Percentiles rank a stretch among this genome's conserved stretches.
These are phyloP conservation scores for Marchantia polymorpha DNA, from an alignment of 225 moss, liverwort and hornwort species.

Conservation along the genomic window DNA sequence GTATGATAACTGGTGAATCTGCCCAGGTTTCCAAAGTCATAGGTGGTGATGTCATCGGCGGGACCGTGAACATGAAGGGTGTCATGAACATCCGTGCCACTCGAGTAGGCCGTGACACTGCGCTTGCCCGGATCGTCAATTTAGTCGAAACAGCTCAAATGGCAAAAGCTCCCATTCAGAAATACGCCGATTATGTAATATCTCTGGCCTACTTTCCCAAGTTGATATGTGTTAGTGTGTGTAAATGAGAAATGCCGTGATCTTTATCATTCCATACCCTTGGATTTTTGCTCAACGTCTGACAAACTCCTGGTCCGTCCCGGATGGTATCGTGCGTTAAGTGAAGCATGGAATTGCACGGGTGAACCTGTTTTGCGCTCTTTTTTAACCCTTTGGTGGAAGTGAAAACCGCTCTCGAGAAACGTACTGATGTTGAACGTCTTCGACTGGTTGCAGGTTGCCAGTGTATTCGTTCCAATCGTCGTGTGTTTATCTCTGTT, in stretches of 20 bases:
- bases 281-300: too few relatives aligned
- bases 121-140: constrained; percentile 83
- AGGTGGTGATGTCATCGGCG: constrained; percentile 78
- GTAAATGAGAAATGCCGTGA: not conserved
- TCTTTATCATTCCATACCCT: too few relatives aligned
- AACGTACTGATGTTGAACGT: not conserved
- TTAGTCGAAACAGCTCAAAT: constrained; percentile 96
- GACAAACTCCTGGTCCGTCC: too few relatives aligned
- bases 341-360: not conserved
- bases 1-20: constrained; percentile 98
- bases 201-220: not conserved
- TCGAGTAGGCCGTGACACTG: constrained; percentile 84
- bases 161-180: constrained; percentile 96
- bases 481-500: constrained; percentile 72
- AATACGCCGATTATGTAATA: constrained; percentile 72
- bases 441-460: constrained; percentile 37
- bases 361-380: not conserved
- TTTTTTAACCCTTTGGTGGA: not conserved
- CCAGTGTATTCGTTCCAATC: constrained; percentile 78
- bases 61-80: constrained; percentile 85
- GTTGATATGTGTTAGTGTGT: not conserved
- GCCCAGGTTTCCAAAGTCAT: constrained; percentile 63
- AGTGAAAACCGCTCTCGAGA: not conserved
- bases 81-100: constrained; percentile 75
- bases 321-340: too few relatives aligned